Base-by-base conservation (phyloP, 192 early-diverging fungal genomes). In the Coemansia sp. region DNA sequence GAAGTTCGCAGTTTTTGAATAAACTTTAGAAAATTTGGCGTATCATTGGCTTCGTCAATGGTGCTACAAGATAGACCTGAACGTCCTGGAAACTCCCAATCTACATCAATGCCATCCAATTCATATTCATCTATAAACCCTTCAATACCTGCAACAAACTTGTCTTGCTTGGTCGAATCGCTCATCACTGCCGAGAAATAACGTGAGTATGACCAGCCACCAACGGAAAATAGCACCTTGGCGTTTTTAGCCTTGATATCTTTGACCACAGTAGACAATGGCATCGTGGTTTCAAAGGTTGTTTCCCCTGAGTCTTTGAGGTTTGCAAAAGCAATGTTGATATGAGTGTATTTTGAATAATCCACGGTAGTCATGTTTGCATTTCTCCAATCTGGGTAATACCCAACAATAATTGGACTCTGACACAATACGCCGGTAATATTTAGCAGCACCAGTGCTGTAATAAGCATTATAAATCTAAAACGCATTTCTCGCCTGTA, bases 1-100 rank as follows among this genome's bases (percentile, higher is more conserved):
- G 45, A 45, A 38, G 34, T 20, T 63, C 61, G 84, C 42, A 45
- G 12, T 3, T 54, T 7, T 3, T 11, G 6, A 14, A 54, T 2
- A 20, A 54, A 54, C 5, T 12, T 20, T 12, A 30, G 5, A 12
- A 25, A 54, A 22, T 30, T 54, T 3, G 51, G 51, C 3, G 51
- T 54, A 54, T 54, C 51, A 20, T 20, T 22, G 16, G 22, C 29
- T 22, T 5, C 51, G 22, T 54, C 8, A 25, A 54, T 30, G 10
- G 51, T 11, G 5, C 16, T 38, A 38, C 42, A 11, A 16, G 8
- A 2, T 14, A 45, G 42, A 2, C 42, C 42, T 11, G 16, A 14
- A 3, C 42, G 42, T 11, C 42, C 42, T 2, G 42, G 42, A 45
- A 16, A 45, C 42, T 45, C 42, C 42, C 42, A 45, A 11, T 45